Conservation (phyloP, 176 grass and related monocot species). For the Oryza glaberrima region DNA sequence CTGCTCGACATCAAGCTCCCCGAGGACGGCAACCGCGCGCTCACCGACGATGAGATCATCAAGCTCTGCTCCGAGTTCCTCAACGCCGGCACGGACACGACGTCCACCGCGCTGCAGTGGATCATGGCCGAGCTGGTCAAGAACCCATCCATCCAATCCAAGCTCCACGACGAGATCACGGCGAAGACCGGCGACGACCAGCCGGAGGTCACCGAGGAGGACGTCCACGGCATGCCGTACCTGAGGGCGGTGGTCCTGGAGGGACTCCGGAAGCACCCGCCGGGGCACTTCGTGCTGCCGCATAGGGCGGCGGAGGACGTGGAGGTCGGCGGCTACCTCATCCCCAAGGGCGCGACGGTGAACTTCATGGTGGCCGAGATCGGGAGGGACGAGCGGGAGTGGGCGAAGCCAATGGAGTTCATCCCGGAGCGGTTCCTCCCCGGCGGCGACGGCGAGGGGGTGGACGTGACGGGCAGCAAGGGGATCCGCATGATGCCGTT, state of each 20-base stretch:
- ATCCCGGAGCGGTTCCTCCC: conserved; percentile 62
- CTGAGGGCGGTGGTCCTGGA: conserved; percentile 71
- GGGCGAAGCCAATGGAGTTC: conserved; percentile 57
- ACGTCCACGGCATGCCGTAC: conserved; percentile 59
- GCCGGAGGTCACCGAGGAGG: conserved; percentile 54
- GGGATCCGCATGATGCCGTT: conserved; percentile 87
- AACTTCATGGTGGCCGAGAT: conserved; percentile 73
- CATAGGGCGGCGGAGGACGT: conserved; percentile 61
- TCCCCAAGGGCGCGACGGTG: conserved; percentile 58
- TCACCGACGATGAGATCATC: conserved; percentile 56
- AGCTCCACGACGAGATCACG: conserved; percentile 52
- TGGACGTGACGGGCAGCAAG: conserved; percentile 68
- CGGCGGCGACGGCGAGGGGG: conserved; percentile 49
- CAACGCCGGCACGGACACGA: conserved; percentile 74
- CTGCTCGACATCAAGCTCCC: conserved; percentile 65
- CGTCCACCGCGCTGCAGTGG: conserved; percentile 65
- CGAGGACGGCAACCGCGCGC: conserved; percentile 38
- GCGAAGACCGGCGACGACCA: not conserved
- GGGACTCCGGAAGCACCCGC: conserved; percentile 63
- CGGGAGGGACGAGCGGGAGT: conserved; percentile 46
- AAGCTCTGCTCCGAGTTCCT: conserved; percentile 65
- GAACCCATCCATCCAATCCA: conserved; percentile 51
- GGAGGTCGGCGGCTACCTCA: conserved; percentile 43
- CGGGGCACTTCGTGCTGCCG: conserved; percentile 56
- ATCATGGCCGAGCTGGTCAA: conserved; percentile 88